Percentiles rank a stretch among this genome's conserved stretches.
Conservation (phyloP, 78 protist species). For the Dictyostelium brefeldianum region DNA sequence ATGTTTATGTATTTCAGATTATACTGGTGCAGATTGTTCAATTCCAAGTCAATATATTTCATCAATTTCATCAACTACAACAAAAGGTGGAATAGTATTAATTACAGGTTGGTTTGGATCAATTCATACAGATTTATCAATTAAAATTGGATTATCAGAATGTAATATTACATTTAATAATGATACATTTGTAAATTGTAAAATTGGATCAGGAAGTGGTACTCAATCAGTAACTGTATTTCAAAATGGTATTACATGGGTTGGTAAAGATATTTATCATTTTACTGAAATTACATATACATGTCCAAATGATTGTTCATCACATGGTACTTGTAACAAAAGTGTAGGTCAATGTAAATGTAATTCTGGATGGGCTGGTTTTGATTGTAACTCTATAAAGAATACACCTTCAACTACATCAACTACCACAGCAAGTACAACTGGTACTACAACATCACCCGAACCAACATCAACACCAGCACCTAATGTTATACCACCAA, state of each 20-base stretch:
- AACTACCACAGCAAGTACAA: not conserved
- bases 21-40: too few relatives aligned
- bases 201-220: not conserved
- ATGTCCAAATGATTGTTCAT: not conserved
- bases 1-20: too few relatives aligned
- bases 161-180: not conserved
- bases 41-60: not conserved
- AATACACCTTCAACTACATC: not conserved
- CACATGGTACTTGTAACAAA: not conserved
- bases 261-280: not conserved
- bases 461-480: conserved; percentile 4
- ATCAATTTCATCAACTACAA: not conserved
- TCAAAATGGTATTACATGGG: not conserved
- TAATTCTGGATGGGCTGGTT: not conserved
- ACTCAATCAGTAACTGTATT: not conserved
- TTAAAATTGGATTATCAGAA: not conserved
- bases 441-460: not conserved
- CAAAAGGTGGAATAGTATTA: not conserved
- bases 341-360: conserved; percentile 1
- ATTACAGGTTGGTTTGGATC: not conserved
- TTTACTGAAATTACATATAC: not conserved
- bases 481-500: not conserved
- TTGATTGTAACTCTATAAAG: not conserved
- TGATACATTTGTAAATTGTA: not conserved
- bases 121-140: not conserved